Percentiles rank a stretch among this genome's conserved stretches.
Evolutionary conservation across 2,329 filamentous ascomycete species (phyloP).

Genomic region (Ophiostoma quercus): DNA sequence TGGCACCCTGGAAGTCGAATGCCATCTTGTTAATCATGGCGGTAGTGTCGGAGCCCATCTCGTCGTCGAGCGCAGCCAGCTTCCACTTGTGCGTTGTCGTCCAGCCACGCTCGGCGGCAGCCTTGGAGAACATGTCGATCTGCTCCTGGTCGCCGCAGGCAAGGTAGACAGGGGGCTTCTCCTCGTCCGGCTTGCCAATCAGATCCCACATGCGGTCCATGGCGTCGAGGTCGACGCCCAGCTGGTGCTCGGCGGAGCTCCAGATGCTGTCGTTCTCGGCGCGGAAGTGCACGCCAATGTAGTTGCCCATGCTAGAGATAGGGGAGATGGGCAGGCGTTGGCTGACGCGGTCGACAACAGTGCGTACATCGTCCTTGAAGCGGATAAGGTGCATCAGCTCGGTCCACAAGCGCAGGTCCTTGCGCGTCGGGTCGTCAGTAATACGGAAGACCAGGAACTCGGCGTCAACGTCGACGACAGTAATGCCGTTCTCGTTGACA

Average conservation of each 20-base stretch:
- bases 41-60: slow-evolving; percentile 27
- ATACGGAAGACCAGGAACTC: slow-evolving; percentile 36
- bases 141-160: slow-evolving; percentile 36
- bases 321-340: slow-evolving; percentile 26
- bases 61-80: slow-evolving; percentile 27
- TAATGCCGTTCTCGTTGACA: slow-evolving; percentile 29
- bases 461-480: slow-evolving; percentile 31
- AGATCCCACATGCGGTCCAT: slow-evolving; percentile 33
- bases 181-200: slow-evolving; percentile 27
- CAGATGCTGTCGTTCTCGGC: slow-evolving; percentile 38
- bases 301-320: slow-evolving; percentile 26
- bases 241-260: slow-evolving; percentile 35
- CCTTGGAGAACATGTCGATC: slow-evolving; percentile 32
- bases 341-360: slow-evolving; percentile 30
- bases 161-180: slow-evolving; percentile 33
- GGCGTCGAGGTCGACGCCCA: slow-evolving; percentile 34
- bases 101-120: slow-evolving; percentile 34
- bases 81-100: slow-evolving; percentile 36
- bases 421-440: slow-evolving; percentile 36
- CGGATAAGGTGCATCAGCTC: slow-evolving; percentile 34
- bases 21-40: slow-evolving; percentile 31
- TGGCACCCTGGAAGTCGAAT: slow-evolving; percentile 36
- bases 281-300: slow-evolving; percentile 37
- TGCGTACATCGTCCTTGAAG: slow-evolving; percentile 32
- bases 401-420: slow-evolving; percentile 35